Base-by-base conservation (phyloP, 2,329 filamentous ascomycete species). In the Chrysosporium keratinophilum region DNA sequence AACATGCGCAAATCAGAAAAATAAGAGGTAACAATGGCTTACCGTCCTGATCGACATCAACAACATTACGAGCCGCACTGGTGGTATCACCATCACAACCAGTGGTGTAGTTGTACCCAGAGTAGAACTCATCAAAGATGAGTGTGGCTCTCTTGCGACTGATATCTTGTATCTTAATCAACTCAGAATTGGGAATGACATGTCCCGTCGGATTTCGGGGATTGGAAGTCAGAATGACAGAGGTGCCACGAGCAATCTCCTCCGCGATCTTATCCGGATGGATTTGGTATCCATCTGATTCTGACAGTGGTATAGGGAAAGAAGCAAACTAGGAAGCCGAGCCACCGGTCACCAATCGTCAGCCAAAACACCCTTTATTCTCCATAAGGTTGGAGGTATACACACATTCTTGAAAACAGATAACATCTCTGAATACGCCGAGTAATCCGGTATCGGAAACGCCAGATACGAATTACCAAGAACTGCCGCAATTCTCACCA, bases 371-470 rank as follows among this genome's bases (percentile, higher is more conserved):
- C 14, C n/a, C 10, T 12, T 3, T 33, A 10, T 33, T 47, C 33
- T 44, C 5, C 28, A 12, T n/a, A 46, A 11, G 4, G 3, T 3
- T 28, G 5, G n/a, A 14, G 43, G 6, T 11, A n/a, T n/a, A 62
- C 67, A 56, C 52, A 71, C 69, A 70, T 95, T 95, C 73, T 87
- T 89, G 79, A 97, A 96, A 56, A 96, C 76, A 55, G 84, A 88
- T 73, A 96, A 73, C 90, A 97, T 96, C 76, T 96, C 90, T 66
- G 94, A 95, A 76, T 97, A 97, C 1, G 91, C 91, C 2, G 90
- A 95, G 74, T 96, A 96, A 69, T 96, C 87, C 44, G 88, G 88
- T 66, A 95, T 87, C 72, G 95, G 95, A 78, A 96, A 96, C 41
- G 85, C 88, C 58, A 96, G 77, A 66, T 95, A 95, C 53, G 89